Conservation (phyloP, 2,329 filamentous ascomycete genomes). For the Cordyceps pruinosa region DNA sequence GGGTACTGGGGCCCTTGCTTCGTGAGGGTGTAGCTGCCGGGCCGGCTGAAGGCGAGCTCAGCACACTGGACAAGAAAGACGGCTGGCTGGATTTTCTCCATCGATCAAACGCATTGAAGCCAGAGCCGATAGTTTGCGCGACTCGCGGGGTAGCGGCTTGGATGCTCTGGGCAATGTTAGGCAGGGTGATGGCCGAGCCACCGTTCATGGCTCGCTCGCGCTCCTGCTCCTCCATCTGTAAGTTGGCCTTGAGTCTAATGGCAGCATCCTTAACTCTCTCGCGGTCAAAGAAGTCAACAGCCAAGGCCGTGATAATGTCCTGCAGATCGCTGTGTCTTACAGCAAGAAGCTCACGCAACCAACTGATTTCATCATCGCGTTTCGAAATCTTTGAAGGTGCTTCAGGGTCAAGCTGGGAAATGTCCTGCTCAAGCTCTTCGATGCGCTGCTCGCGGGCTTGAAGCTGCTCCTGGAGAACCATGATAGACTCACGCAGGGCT, state of each 20-base stretch:
- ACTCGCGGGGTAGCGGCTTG: conserved; percentile 76
- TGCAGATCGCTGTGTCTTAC: conserved; percentile 87
- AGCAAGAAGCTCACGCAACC: conserved; percentile 87
- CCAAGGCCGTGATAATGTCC: conserved; percentile 79
- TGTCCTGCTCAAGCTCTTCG: conserved; percentile 72
- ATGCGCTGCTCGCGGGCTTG: conserved; percentile 89
- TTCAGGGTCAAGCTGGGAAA: conserved; percentile 65
- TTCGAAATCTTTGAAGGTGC: conserved; percentile 79
- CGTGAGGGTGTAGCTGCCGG: conserved; percentile 54
- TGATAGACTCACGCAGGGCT: conserved; percentile 89
- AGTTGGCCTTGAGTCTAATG: conserved; percentile 85
- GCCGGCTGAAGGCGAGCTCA: conserved; percentile 36
- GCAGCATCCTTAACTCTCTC: conserved; percentile 80
- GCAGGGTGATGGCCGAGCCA: conserved; percentile 58
- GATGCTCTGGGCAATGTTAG: conserved; percentile 70
- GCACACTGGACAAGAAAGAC: conserved; percentile 41
- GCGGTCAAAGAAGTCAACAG: conserved; percentile 67
- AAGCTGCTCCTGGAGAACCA: conserved; percentile 92
- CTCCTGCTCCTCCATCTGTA: conserved; percentile 97
- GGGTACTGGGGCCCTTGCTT: conserved; percentile 45
- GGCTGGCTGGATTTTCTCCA: conserved; percentile 69
- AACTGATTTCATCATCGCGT: conserved; percentile 86
- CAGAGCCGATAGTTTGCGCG: conserved; percentile 68
- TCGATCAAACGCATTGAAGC: conserved; percentile 91
- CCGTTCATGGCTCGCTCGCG: conserved; percentile 76